Evolutionary conservation across 768 basidiomycete species (phyloP), one percentile per base, ranked within the genome.

Genomic region (Tylopilus subfusipes): DNA sequence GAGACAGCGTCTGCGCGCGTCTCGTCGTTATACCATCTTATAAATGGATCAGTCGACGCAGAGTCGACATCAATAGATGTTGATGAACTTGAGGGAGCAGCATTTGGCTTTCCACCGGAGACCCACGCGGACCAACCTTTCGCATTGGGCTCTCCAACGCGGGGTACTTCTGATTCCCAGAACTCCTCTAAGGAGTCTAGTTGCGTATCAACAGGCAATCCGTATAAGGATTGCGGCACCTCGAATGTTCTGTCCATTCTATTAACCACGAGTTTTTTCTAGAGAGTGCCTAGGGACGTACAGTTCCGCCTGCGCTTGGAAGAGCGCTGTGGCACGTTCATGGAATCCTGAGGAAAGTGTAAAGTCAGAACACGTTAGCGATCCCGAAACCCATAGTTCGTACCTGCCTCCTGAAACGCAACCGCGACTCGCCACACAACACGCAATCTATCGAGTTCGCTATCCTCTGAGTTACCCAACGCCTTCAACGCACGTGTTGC

Each of bases 221-320:
- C 68, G 36, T 63, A 61, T 2, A 87, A 63, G n/a, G 64, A 62
- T 24, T 74, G 68, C 0, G 89, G 88, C 22, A 75, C 52, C 55
- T 80, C 73, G 57, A 86, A 90, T 5, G 77, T 76, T 44, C 91
- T 92, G 62, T 24, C 46, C 25, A 25, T 39, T 43, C 34, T 11
- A 55, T 62, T 11, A 47, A 46, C 27, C 52, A 54, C 52, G 48
- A 58, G 38, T 30, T 44, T 24, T 13, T 52, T 27, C 18, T 49
- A 25, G 25, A 34, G 36, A 29, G 42, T 9, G 48, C 46, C 16
- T 25, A 13, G 42, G 43, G 44, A 67, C 84, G 60, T 72, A 93
- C 90, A 92, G 62, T 71, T 93, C 91, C 16, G 85, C 82, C 69
- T 93, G 88, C 11, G 88, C 89, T 67, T 93, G 91, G 62, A 91